These are phyloP conservation scores for Nakazawaea ernobii DNA, from an alignment of 805 yeast genomes.

Conservation along the genomic window DNA sequence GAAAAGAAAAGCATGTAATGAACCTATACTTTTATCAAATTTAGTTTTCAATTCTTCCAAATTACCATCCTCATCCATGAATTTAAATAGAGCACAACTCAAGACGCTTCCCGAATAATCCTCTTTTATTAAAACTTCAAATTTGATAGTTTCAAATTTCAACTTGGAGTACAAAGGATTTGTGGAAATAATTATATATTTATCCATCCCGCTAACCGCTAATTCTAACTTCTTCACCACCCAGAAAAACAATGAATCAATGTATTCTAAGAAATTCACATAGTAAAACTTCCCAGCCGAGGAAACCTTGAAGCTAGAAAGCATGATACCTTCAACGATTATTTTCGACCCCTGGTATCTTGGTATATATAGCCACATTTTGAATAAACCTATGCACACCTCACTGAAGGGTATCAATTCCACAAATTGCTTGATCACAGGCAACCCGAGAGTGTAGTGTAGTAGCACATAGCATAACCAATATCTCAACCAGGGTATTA, in stretches of 20 bases:
- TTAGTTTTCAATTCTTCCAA: neutral
- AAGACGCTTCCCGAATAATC: neutral
- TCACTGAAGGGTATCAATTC: neutral
- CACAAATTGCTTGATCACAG: neutral
- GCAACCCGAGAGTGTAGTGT: neutral
- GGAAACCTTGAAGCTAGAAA: neutral
- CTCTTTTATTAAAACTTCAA: neutral
- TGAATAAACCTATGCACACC: neutral
- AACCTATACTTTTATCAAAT: neutral
- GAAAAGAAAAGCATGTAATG: neutral
- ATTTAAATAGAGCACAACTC: neutral
- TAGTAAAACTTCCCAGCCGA: neutral
- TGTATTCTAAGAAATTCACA: constrained; percentile 1
- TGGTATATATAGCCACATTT: constrained; percentile 7
- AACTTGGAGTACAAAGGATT: neutral
- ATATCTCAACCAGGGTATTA: constrained; percentile 9
- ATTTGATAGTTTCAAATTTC: neutral
- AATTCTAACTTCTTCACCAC: neutral
- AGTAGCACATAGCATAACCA: constrained; percentile 5
- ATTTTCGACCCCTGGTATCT: constrained; percentile 6
- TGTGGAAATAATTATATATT: neutral
- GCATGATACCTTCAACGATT: neutral
- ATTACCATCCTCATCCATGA: neutral
- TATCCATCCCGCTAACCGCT: neutral
- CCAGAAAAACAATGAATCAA: neutral